Conservation (phyloP, 2,329 filamentous ascomycete genomes). For the Diaporthe nobilis region DNA sequence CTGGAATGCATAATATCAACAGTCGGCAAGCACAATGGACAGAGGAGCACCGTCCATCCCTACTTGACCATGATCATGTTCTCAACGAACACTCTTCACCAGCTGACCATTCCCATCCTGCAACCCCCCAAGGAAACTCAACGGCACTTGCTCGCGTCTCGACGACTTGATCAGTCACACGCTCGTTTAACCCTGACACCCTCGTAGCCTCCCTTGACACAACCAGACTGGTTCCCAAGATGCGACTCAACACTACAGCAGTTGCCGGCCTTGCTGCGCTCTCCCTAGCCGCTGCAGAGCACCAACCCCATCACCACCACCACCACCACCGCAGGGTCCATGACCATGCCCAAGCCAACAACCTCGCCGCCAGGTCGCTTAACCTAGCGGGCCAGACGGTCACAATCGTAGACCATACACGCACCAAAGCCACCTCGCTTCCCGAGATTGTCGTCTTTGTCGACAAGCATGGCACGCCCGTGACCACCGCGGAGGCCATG, state of each 20-base stretch:
- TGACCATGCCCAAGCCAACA: conserved; percentile 31
- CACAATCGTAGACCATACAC: conserved; percentile 54
- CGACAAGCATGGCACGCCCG: conserved; percentile 67
- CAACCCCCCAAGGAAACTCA: not conserved
- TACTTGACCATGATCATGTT: not conserved
- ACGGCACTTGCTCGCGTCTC: conserved; percentile 1
- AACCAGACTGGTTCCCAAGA: not conserved
- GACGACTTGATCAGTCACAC: conserved; percentile 12
- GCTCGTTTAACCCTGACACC: conserved; percentile 12
- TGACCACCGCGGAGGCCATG: conserved; percentile 60
- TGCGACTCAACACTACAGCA: conserved; percentile 26
- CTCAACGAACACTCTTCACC: conserved; percentile 8
- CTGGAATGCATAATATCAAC: conserved; percentile 27
- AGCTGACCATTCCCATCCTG: conserved; percentile 8
- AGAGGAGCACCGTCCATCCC: not conserved
- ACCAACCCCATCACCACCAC: conserved; percentile 34
- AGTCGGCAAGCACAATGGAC: conserved; percentile 13
- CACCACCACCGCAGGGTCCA: conserved; percentile 34
- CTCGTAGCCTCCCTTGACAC: conserved; percentile 24
- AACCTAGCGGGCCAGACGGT: conserved; percentile 42
- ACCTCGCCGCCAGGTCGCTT: conserved; percentile 29
- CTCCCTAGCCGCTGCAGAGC: conserved; percentile 34
- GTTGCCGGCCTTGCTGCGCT: conserved; percentile 28
- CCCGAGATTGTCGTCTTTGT: conserved; percentile 72
- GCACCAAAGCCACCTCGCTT: conserved; percentile 57